Conservation (phyloP, 192 early-diverging fungal genomes). For the Coemansia sp. region DNA sequence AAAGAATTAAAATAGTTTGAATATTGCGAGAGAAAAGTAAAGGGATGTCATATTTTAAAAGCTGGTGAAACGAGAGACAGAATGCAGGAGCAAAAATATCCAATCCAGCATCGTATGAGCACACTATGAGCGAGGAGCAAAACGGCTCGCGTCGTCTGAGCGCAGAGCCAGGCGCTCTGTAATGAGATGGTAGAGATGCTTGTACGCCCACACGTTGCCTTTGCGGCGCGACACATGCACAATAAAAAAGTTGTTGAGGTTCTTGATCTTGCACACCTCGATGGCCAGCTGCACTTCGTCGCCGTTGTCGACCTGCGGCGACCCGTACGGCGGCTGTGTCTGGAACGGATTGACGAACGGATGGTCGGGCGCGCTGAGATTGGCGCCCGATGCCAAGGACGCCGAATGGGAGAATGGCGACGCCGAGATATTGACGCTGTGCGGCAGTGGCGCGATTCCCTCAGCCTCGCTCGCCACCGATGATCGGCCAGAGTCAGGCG, state of each 20-base stretch:
- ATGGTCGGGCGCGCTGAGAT: slow-evolving; percentile 11
- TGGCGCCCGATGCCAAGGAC: slow-evolving; percentile 30
- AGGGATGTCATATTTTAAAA: too few relatives aligned
- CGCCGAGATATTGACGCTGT: slow-evolving; percentile 18
- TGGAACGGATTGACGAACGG: slow-evolving; percentile 44
- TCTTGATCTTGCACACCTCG: slow-evolving; percentile 89
- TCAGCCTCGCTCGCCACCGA: not conserved
- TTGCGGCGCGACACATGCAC: slow-evolving; percentile 70
- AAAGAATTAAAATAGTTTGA: too few relatives aligned
- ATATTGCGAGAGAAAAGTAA: too few relatives aligned
- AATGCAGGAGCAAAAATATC: too few relatives aligned
- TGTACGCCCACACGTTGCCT: slow-evolving; percentile 77
- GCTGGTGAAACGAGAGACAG: too few relatives aligned
- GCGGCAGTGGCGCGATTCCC: slow-evolving; percentile 12
- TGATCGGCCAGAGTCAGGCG: slow-evolving; percentile 10
- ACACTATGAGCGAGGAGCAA: slow-evolving; percentile 11
- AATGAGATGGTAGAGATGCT: slow-evolving; percentile 67
- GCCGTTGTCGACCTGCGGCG: slow-evolving; percentile 51
- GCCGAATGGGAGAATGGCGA: slow-evolving; percentile 47
- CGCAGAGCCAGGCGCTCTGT: slow-evolving; percentile 49
- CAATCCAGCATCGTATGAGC: too few relatives aligned
- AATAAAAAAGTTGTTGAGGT: slow-evolving; percentile 72
- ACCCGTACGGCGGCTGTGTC: slow-evolving; percentile 38
- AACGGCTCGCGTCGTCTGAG: slow-evolving; percentile 37
- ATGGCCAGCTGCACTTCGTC: slow-evolving; percentile 87